These are phyloP conservation scores for Cercophora scortea DNA, from an alignment of 495 filamentous ascomycete species.

Conservation along the genomic window DNA sequence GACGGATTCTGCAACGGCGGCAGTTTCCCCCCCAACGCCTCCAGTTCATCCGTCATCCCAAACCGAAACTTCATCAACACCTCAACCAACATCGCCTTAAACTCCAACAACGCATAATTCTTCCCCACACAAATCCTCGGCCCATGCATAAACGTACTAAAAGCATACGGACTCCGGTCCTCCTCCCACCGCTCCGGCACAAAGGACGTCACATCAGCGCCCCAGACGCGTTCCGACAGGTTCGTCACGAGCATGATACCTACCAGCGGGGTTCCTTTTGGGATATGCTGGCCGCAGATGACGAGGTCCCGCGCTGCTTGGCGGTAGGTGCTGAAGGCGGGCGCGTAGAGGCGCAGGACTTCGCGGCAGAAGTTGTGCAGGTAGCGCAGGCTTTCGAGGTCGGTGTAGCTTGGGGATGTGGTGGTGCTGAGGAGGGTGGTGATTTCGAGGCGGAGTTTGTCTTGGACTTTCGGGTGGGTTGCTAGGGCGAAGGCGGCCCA, in stretches of 20 bases:
- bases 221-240: slow-evolving; percentile 14
- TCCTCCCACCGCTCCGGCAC: slow-evolving; percentile 23
- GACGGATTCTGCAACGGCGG: slow-evolving; percentile 12
- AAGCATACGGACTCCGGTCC: slow-evolving; percentile 11
- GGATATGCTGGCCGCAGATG: slow-evolving; percentile 16
- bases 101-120: slow-evolving; percentile 18
- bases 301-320: slow-evolving; percentile 14
- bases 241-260: slow-evolving; percentile 11
- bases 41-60: slow-evolving; percentile 7
- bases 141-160: slow-evolving; percentile 16
- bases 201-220: slow-evolving; percentile 13
- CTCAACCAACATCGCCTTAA: slow-evolving; percentile 22
- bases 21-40: background rate
- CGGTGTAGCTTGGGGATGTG: background rate
- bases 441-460: slow-evolving; percentile 16
- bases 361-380: slow-evolving; percentile 25
- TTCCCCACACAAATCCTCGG: slow-evolving; percentile 24
- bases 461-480: slow-evolving; percentile 12
- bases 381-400: slow-evolving; percentile 17
- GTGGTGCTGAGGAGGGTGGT: background rate
- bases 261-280: slow-evolving; percentile 15
- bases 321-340: slow-evolving; percentile 7
- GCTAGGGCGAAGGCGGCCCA: slow-evolving; percentile 19
- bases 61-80: slow-evolving; percentile 20
- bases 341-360: slow-evolving; percentile 17